These are phyloP conservation scores for Lophium mytilinum DNA, from an alignment of 495 filamentous ascomycete genomes.

Conservation along the genomic window DNA sequence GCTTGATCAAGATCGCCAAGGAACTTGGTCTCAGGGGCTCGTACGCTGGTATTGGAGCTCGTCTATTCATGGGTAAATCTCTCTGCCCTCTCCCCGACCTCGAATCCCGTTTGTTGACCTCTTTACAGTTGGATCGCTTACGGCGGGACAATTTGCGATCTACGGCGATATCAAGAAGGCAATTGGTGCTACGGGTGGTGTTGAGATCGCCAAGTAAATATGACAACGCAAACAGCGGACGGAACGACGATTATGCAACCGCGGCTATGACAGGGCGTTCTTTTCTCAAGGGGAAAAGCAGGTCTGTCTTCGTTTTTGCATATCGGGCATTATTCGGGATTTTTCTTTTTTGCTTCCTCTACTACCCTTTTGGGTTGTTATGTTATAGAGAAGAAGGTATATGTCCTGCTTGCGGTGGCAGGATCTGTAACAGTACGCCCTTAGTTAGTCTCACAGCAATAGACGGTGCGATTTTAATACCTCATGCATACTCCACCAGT, in stretches of 20 bases:
- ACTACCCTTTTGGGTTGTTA: too few relatives aligned
- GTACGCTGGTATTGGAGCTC: constrained; percentile 86
- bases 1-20: constrained; percentile 91
- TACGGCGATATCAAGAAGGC: constrained; percentile 70
- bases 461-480: too few relatives aligned
- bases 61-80: constrained; percentile 61
- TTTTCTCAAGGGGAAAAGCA: too few relatives aligned
- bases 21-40: constrained; percentile 87
- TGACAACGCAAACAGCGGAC: not conserved
- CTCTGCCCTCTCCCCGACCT: constrained; percentile 12
- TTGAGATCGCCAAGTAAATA: constrained; percentile 56
- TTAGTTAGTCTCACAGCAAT: too few relatives aligned
- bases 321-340: too few relatives aligned
- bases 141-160: constrained; percentile 94
- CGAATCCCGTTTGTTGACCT: constrained; percentile 14
- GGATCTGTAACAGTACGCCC: too few relatives aligned
- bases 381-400: too few relatives aligned
- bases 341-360: too few relatives aligned
- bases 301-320: too few relatives aligned
- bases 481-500: too few relatives aligned
- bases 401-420: too few relatives aligned
- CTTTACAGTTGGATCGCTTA: constrained; percentile 56
- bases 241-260: not conserved
- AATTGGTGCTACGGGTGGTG: constrained; percentile 62
- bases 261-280: too few relatives aligned